Conservation (phyloP, 139 green algal species). For the Chlorella sp. region DNA sequence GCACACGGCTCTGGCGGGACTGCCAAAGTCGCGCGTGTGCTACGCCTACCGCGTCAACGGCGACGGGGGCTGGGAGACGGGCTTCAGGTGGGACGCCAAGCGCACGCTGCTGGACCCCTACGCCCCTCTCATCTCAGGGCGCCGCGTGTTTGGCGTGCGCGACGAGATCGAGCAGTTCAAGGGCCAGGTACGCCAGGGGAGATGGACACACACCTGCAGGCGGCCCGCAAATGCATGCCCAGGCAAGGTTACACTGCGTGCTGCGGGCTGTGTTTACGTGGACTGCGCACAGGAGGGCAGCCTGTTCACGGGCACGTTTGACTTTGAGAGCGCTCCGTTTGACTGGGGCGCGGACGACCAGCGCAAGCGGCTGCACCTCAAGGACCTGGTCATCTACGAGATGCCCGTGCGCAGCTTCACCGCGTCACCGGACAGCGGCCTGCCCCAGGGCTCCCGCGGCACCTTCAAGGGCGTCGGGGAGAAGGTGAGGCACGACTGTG, state of each 20-base stretch:
- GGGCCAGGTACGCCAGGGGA: slow-evolving; percentile 28
- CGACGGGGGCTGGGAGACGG: slow-evolving; percentile 71
- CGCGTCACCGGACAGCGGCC: slow-evolving; percentile 40
- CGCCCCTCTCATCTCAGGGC: slow-evolving; percentile 64
- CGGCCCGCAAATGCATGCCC: no score
- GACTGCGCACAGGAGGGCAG: slow-evolving; percentile 46
- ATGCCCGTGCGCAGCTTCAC: slow-evolving; percentile 75
- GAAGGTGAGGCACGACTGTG: slow-evolving; percentile 77
- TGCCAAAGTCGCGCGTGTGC: slow-evolving; percentile 54
- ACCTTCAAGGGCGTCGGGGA: slow-evolving; percentile 70
- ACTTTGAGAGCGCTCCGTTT: slow-evolving; percentile 67
- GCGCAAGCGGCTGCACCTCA: slow-evolving; percentile 24
- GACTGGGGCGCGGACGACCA: slow-evolving; percentile 74
- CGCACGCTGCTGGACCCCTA: slow-evolving; percentile 81
- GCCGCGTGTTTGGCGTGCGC: slow-evolving; percentile 58
- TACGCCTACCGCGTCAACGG: slow-evolving; percentile 72
- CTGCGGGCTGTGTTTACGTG: no score
- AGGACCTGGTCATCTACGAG: slow-evolving; percentile 83
- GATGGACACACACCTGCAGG: no score
- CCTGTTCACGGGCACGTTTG: slow-evolving; percentile 75
- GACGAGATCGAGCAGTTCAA: slow-evolving; percentile 78
- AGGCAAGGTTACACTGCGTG: no score
- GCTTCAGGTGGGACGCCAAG: slow-evolving; percentile 59
- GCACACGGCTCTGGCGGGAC: slow-evolving; percentile 60
- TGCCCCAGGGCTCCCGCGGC: slow-evolving; percentile 47